Percentiles rank a stretch among this genome's conserved stretches.
phyloP scores from a whole-genome alignment of 2,329 filamentous ascomycete species.

The Teratosphaeria zuluensis region DNA sequence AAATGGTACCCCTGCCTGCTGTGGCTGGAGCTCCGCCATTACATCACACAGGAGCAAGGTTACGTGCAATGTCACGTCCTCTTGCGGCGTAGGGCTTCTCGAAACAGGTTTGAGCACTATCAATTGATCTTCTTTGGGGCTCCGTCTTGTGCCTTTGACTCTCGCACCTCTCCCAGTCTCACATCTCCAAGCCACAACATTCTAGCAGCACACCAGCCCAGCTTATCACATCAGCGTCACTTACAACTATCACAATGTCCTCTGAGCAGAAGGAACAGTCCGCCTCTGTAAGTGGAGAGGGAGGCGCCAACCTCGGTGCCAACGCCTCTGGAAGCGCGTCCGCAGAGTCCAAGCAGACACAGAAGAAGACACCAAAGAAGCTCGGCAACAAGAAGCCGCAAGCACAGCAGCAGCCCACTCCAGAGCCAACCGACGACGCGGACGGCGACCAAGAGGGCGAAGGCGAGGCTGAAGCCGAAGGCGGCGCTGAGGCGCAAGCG shows the following conservation, averaged over 20 bases:
- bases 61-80: background rate
- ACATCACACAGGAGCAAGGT: background rate
- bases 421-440: conserved; percentile 38
- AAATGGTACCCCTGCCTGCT: background rate
- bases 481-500: conserved; percentile 21
- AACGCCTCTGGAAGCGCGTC: conserved; percentile 20
- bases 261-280: conserved; percentile 11
- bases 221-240: background rate
- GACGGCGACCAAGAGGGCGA: conserved; percentile 25
- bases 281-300: conserved; percentile 14
- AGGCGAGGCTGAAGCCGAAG: conserved; percentile 27
- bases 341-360: conserved; percentile 28
- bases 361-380: conserved; percentile 42
- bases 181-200: background rate
- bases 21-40: conserved; percentile 2
- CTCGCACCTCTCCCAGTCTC: background rate
- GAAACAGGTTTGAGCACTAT: conserved; percentile 3
- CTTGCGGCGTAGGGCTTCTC: background rate
- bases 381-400: conserved; percentile 34
- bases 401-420: conserved; percentile 37
- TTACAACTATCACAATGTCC: conserved; percentile 1
- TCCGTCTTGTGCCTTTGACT: background rate
- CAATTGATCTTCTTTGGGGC: background rate
- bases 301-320: conserved; percentile 18
- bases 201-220: background rate